A percentile compares a stretch with the other conserved stretches of the same genome.
Evolutionary conservation across 768 basidiomycete species (phyloP).

Genomic region (Tephrocybe rancida): DNA sequence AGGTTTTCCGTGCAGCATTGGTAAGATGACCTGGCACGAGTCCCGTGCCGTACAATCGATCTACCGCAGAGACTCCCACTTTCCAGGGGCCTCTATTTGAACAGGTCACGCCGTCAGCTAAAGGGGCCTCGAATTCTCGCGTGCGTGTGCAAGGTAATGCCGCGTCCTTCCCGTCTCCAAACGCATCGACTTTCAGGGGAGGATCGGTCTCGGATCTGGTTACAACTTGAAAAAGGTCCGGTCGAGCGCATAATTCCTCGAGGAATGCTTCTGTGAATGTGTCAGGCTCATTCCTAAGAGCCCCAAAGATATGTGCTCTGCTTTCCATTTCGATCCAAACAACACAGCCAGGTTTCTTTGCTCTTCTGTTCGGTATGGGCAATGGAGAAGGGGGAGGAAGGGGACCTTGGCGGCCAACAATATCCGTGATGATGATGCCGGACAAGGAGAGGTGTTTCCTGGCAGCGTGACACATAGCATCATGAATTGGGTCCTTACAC

Average conservation of each 20-base stretch:
- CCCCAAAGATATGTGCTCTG: constrained; percentile 32
- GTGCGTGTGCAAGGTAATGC: neutral
- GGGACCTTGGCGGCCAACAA: constrained; percentile 7
- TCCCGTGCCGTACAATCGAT: neutral
- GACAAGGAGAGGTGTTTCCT: neutral
- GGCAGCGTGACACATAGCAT: neutral
- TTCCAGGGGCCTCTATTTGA: neutral
- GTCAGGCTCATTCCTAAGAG: constrained; percentile 27
- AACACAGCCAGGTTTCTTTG: constrained; percentile 15
- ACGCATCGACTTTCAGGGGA: constrained; percentile 20
- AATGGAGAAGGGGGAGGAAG: constrained; percentile 5
- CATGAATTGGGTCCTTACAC: neutral
- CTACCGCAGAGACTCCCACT: neutral
- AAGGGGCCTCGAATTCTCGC: constrained; percentile 25
- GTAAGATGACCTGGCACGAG: neutral
- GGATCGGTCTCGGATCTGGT: constrained; percentile 29
- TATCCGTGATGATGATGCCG: constrained; percentile 15
- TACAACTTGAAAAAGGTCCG: constrained; percentile 32
- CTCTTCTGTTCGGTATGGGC: constrained; percentile 6
- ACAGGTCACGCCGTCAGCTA: neutral
- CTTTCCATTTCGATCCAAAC: constrained; percentile 25
- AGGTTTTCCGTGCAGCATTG: neutral
- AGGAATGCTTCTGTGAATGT: constrained; percentile 27
- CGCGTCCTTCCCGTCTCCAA: constrained; percentile 20
- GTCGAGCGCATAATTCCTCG: constrained; percentile 26